Evolutionary conservation across 2,329 filamentous ascomycete genomes (phyloP), one percentile per base, ranked within the genome.

Genomic region (Phyllosticta ampelicida): DNA sequence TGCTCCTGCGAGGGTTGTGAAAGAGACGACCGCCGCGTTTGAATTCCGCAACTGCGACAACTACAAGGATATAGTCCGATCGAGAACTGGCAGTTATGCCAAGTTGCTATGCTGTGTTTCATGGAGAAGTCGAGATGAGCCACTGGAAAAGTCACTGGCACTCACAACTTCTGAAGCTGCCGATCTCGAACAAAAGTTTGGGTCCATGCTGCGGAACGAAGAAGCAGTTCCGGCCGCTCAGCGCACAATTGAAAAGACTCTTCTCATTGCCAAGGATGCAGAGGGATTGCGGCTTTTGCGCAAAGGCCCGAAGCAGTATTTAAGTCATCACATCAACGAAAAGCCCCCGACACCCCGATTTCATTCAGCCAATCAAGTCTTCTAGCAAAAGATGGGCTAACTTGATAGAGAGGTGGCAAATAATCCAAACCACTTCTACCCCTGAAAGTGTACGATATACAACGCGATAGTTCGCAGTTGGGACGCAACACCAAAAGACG

Each of bases 241-340:
- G 16, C 36, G 36, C 11, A n/a, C 13, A 13, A 44, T 44, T 16
- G 36, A 2, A 16, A n/a, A n/a, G n/a, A n/a, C 36, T 16, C 5
- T 44, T n/a, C 11, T 16, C 16, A 44, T 44, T n/a, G 16, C 36
- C 6, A 78, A 81, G 59, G 86, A 89, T 59, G 87, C 89, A 65
- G 83, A 84, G 16, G 76, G 71, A 76, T 53, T 84, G 69, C 63
- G 79, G 71, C 64, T 77, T 73, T 62, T 80, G 66, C 48, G 86
- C 2, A 82, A 86, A 61, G 82, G 78, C 5, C 74, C 92, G 55
- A 85, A 90, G 89, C 94, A 66, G 81, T 86, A 62, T 88, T 95
- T 72, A 78, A 86, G 9, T 68, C 96, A 0, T 79, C 77, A 26
- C 66, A 68, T 1, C 65, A 66, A 53, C 61, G 57, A 61, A 1